Base-by-base conservation (phyloP, 1,284 basidiomycete species). In the Microbotryum saponariae region DNA sequence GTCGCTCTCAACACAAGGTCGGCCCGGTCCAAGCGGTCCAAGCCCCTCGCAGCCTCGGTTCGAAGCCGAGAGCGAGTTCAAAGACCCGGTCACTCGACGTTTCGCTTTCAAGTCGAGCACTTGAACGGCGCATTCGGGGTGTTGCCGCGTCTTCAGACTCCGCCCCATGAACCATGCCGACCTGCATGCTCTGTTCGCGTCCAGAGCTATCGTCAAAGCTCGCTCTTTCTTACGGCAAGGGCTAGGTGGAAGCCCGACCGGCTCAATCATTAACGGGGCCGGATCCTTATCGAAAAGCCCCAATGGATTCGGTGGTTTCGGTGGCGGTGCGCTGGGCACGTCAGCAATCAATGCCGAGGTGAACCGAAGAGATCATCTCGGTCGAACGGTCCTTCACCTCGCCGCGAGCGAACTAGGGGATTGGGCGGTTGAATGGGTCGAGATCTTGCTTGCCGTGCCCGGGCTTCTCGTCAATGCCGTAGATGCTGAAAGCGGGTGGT, bases 401-500 rank as follows among this genome's bases (percentile, higher is more conserved):
- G 77, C 80, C 18, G 88, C 87, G 0, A 86, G 86, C 25, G 75
- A 78, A 27, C 80, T 82, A 18, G 76, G 72, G 44, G 76, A 82
- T 2, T 82, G 84, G 42, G 82, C 85, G 46, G 75, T 88, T 67
- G 87, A 91, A 72, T 97, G 88, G 75, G 82, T 92, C 55, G 80
- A 84, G 54, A 79, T 88, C 55, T 79, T 97, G n/a, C 80, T 97
- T 55, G 82, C 83, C 12, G 86, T 91, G 69, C 85, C 89, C 1
- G 77, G 78, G 29, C 79, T 93, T 73, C 86, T 89, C 64, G 83
- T 92, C 73, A 98, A 98, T 70, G 67, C 88, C 8, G 78, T 81
- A 61, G 94, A 99, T 75, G 75, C 75, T 59, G 93, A 96, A 79
- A 89, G 83, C 64, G 86, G 87, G 60, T 97, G 92, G 86, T 96